Evolutionary conservation across 2,329 filamentous ascomycete genomes (phyloP), one percentile per base, ranked within the genome.

Genomic region (Talaromyces sp.): DNA sequence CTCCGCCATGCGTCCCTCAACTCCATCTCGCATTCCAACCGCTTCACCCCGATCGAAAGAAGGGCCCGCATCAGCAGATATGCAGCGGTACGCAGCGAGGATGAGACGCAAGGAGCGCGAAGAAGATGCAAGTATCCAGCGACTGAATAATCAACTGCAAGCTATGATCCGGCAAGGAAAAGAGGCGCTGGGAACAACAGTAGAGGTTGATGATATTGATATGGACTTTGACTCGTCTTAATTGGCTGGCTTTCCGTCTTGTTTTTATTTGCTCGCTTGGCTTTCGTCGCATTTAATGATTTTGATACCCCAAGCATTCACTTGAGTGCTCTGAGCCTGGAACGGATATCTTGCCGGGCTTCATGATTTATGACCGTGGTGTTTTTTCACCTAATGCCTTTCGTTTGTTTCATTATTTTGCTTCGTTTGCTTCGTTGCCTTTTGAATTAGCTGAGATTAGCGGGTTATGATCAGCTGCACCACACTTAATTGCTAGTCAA

Each of bases 121-220:
- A 62, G 83, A 89, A 7, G 91, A 97, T 62, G 84, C 86, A 39
- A 86, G 88, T 47, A 88, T 97, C 62, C 86, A 85, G 44, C 84
- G 87, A 22, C 86, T 97, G 72, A 95, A 94, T 68, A 81, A 84
- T 43, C 85, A 89, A 63, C 77, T 97, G 43, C 84, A 89, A 66
- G 88, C 87, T 30, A 91, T 99, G 88, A 95, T 99, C 49, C 82
- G 86, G 2, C 88, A 97, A 72, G 94, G 92, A 0, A 88, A 88
- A 63, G 88, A 94, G 70, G 94, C 94, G 1, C 75, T 99, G 16
- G 92, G 87, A 2, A 89, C 88, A 17, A 88, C 78, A 36, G 78
- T 90, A 45, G 86, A 89, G 66, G 80, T 91, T 39, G 81, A 84
- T 35, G 74, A 75, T 22, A 69, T 74, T 33, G 75, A 69, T 37